Evolutionary conservation across 2,329 filamentous ascomycete genomes (phyloP).

Genomic region (Samsoniella hepiali): DNA sequence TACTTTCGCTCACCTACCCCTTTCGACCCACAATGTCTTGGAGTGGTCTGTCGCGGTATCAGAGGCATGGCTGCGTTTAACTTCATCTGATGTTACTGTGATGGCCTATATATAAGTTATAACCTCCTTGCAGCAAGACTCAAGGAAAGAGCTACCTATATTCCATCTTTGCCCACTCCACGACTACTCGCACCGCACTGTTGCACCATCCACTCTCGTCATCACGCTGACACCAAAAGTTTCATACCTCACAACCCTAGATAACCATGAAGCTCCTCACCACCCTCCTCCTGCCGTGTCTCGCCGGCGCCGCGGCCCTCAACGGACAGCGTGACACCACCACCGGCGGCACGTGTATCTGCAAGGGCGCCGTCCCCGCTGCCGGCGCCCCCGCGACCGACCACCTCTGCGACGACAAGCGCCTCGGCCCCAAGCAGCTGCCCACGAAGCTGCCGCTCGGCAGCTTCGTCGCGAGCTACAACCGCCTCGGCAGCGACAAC

Average conservation of each 20-base stretch:
- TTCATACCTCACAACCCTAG: too few species aligned
- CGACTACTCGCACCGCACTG: too few species aligned
- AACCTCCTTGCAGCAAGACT: too few species aligned
- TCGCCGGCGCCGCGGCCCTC: conserved; percentile 15
- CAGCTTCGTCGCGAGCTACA: conserved; percentile 31
- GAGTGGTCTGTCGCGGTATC: too few species aligned
- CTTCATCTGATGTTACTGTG: too few species aligned
- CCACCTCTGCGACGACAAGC: conserved; percentile 37
- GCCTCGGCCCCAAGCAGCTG: conserved; percentile 35
- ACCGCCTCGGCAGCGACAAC: conserved; percentile 35
- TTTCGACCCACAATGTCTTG: too few species aligned
- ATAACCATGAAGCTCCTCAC: conserved; percentile 29
- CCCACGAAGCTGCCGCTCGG: conserved; percentile 35
- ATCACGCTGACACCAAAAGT: neutral
- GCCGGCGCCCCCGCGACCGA: conserved; percentile 19
- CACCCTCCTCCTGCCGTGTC: conserved; percentile 20
- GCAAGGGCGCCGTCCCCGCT: conserved; percentile 21
- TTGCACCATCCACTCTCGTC: neutral
- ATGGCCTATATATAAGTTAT: too few species aligned
- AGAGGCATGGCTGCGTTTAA: too few species aligned
- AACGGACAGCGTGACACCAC: neutral
- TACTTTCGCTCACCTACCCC: too few species aligned
- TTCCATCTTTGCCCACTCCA: too few species aligned
- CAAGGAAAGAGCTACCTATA: too few species aligned
- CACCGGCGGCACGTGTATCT: conserved; percentile 21